A percentile compares a stretch with the other conserved stretches of the same genome.
These are phyloP conservation scores for Vicia sativa DNA, from an alignment of 306 rosid species.

Conservation along the genomic window DNA sequence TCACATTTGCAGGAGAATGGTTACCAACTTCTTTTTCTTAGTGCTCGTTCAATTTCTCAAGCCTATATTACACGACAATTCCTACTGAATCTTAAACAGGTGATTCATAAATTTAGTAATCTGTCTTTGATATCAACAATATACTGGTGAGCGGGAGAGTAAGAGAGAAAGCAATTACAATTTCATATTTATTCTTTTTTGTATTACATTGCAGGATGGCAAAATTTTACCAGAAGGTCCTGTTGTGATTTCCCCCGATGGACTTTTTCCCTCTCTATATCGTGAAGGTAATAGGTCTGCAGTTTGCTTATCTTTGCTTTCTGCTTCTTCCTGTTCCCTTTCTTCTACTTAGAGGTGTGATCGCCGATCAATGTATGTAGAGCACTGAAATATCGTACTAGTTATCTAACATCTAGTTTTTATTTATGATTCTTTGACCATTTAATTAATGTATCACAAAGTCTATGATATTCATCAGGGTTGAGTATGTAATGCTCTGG, in stretches of 20 bases:
- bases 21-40: slow-evolving; percentile 89
- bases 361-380: slow-evolving; percentile 4
- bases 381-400: not conserved
- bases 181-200: slow-evolving; percentile 27
- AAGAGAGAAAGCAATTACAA: slow-evolving; percentile 2
- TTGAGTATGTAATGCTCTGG: slow-evolving; percentile 22
- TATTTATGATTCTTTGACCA: slow-evolving; percentile 6
- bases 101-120: slow-evolving; percentile 41
- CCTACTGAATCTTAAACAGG: slow-evolving; percentile 92
- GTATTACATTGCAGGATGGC: slow-evolving; percentile 71
- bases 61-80: slow-evolving; percentile 84
- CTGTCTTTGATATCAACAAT: slow-evolving; percentile 32
- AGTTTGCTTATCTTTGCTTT: slow-evolving; percentile 15
- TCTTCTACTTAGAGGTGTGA: slow-evolving; percentile 11
- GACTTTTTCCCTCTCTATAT: slow-evolving; percentile 91
- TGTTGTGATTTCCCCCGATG: slow-evolving; percentile 95
- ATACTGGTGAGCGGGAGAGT: slow-evolving; percentile 5
- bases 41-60: slow-evolving; percentile 98
- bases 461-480: slow-evolving; percentile 18
- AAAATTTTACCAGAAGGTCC: slow-evolving; percentile 95
- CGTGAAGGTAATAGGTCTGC: slow-evolving; percentile 75
- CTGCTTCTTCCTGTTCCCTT: slow-evolving; percentile 9
- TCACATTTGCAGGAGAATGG: slow-evolving; percentile 83
- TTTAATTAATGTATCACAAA: slow-evolving; percentile 13
- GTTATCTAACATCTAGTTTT: slow-evolving; percentile 2